Conservation (phyloP, 1,139 yeast genomes). For the Candida frijolesensis region DNA sequence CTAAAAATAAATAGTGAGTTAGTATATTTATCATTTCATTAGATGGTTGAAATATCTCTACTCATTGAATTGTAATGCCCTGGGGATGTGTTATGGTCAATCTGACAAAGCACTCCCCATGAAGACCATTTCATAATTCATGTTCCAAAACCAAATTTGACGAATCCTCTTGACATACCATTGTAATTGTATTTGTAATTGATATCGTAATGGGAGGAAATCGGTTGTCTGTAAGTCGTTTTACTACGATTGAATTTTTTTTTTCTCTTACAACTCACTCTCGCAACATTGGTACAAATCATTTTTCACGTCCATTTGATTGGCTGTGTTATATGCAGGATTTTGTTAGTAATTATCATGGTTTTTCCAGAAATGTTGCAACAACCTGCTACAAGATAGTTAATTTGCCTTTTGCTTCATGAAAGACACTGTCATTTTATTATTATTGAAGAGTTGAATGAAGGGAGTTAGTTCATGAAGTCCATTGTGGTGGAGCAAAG, state of each 20-base stretch:
- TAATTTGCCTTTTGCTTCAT: background rate
- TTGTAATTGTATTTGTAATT: background rate
- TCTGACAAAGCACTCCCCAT: no score
- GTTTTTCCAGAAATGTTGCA: background rate
- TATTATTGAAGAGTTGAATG: no score
- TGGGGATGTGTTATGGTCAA: no score
- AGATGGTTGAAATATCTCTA: background rate
- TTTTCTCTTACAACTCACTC: slow-evolving; percentile 2
- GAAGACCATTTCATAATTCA: no score
- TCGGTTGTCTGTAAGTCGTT: background rate
- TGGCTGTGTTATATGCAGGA: slow-evolving; percentile 14
- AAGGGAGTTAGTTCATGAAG: no score
- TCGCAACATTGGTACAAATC: slow-evolving; percentile 2
- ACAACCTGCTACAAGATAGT: no score
- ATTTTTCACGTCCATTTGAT: slow-evolving; percentile 16
- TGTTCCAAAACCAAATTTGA: background rate
- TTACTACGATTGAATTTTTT: background rate
- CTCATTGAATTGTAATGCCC: no score
- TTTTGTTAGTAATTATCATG: background rate
- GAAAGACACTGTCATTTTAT: no score
- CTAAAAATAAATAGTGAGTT: slow-evolving; percentile 17
- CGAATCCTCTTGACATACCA: background rate
- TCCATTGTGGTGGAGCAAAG: no score
- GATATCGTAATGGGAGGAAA: background rate
- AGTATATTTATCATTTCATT: slow-evolving; percentile 10